Base-by-base conservation (phyloP, 2,329 filamentous ascomycete species). In the Chrysosporium queenslandicum region DNA sequence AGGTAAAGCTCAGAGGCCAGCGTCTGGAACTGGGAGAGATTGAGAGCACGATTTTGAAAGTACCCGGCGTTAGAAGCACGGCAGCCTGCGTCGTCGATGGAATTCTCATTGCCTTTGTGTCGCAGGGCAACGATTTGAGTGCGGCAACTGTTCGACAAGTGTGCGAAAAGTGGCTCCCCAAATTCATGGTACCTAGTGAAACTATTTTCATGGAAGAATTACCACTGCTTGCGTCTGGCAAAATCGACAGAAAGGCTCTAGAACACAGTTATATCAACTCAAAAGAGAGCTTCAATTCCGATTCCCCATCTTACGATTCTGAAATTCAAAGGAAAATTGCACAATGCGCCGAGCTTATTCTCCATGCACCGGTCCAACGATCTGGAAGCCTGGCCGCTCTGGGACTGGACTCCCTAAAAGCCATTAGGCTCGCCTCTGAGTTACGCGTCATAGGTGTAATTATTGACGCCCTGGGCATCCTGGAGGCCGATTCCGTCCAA, bases 11-110 rank as follows among this genome's bases (percentile, higher is more conserved):
- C 2, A 80, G 89, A 16, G 89, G 89, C 0, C 89, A 94, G 64
- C 77, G 89, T 11, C 74, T 95, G 0, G 89, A 95, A 62, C 83
- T 92, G 53, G 86, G 83, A 0, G 89, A 95, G 69, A 91, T 95
- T 67, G 86, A 91, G 63, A 80, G 87, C 58, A 83, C 80, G 0
- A 75, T 83, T 2, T 74, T 84, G 41, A 78, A 78, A 51, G 76
- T 79, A 0, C 63, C 71, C 0, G 79, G 78, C 0, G 82, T 87
- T 43, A 81, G 83, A 55, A 77, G 77, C 43, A 82, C 81, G 1
- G 77, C 83, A 12, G 86, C 82, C 1, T 75, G 80, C 23, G 81
- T 94, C 1, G 70, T 88, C 25, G 73, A 77, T 2, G 81, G 83
- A 5, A 77, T 77, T 2, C 69, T 96, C n/a, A 77, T 94, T 11